These are phyloP conservation scores for Podospora bellae-mahoneyi DNA, from an alignment of 495 filamentous ascomycete species.

Conservation along the genomic window DNA sequence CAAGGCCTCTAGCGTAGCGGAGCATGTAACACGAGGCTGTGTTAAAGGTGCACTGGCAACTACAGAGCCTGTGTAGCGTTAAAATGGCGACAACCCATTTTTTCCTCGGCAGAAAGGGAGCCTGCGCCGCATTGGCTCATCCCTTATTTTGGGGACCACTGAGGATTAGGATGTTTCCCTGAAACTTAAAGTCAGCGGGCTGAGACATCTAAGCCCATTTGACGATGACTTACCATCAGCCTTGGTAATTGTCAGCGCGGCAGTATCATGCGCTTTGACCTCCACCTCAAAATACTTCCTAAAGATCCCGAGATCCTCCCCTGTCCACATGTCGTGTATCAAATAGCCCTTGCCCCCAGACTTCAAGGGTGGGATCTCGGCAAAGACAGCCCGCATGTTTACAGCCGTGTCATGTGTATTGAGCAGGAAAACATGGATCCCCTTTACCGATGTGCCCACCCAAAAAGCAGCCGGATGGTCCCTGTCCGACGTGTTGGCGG, in stretches of 20 bases:
- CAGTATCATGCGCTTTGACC: slow-evolving; percentile 17
- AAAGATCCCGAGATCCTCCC: slow-evolving; percentile 11
- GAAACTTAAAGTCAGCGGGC: not conserved
- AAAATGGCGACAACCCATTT: too few species aligned
- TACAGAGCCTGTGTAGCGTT: too few species aligned
- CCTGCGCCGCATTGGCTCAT: not conserved
- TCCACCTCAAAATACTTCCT: not conserved
- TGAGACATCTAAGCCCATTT: not conserved
- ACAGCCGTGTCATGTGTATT: slow-evolving; percentile 41
- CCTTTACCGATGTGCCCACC: slow-evolving; percentile 46
- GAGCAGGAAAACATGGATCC: slow-evolving; percentile 51
- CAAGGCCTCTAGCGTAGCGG: too few species aligned
- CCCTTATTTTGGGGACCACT: not conserved
- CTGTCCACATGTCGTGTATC: slow-evolving; percentile 22
- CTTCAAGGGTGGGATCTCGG: slow-evolving; percentile 50
- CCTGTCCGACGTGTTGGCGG: slow-evolving; percentile 30
- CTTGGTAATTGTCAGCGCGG: slow-evolving; percentile 18
- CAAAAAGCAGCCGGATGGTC: slow-evolving; percentile 60
- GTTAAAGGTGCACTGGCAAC: too few species aligned
- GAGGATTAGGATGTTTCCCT: slow-evolving; percentile 1
- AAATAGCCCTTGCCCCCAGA: not conserved
- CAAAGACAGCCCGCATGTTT: slow-evolving; percentile 45
- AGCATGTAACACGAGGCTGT: too few species aligned
- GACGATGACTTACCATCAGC: slow-evolving; percentile 10
- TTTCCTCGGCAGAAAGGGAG: too few species aligned